phyloP scores from a whole-genome alignment of 2,329 filamentous ascomycete species.

The Alternaria infectoria region DNA sequence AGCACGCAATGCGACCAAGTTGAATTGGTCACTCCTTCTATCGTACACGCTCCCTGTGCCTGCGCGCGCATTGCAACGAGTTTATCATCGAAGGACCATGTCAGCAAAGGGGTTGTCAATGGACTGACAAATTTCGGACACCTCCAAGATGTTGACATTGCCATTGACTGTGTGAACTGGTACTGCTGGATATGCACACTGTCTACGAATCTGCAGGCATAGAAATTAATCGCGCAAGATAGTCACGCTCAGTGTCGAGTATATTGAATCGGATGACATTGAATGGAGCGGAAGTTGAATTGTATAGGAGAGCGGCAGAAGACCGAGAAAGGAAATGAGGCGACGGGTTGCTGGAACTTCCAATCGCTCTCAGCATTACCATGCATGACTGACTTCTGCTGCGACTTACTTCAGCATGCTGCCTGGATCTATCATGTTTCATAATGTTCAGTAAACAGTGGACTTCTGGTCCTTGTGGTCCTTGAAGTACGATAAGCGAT shows the following conservation, averaged over 20 bases:
- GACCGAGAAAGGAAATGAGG: not conserved
- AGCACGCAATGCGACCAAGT: not conserved
- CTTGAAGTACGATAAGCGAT: not conserved
- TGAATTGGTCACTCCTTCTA: not conserved
- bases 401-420: not conserved
- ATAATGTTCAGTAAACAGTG: not conserved
- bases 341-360: not conserved
- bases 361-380: not conserved
- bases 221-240: not conserved
- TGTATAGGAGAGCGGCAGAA: not conserved
- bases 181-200: rapidly evolving
- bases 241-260: not conserved
- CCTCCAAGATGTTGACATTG: not conserved
- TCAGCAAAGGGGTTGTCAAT: not conserved
- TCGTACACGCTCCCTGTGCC: not conserved
- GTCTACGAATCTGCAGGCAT: not conserved
- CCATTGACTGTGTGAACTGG: not conserved
- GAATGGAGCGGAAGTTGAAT: not conserved
- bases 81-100: not conserved
- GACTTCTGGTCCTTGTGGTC: not conserved
- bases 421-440: not conserved
- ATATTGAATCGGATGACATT: not conserved
- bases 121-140: not conserved
- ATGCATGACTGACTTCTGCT: not conserved
- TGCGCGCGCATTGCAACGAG: not conserved